Percentiles rank a stretch among this genome's conserved stretches.
These are phyloP conservation scores for Berkeleyomyces rouxiae DNA, from an alignment of 2,329 filamentous ascomycete genomes.

Conservation along the genomic window DNA sequence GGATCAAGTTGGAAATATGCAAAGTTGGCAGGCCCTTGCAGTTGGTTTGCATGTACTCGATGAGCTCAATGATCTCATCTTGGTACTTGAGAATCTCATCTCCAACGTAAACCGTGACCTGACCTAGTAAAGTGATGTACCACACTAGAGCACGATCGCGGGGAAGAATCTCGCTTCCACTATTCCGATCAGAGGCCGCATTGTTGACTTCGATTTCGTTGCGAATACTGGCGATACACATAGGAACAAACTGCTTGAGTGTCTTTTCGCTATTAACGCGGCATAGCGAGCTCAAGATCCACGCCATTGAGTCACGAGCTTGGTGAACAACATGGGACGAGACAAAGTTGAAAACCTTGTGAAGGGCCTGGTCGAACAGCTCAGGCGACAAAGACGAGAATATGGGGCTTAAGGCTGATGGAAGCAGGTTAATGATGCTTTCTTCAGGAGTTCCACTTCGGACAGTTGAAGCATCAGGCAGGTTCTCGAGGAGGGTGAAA, in stretches of 20 bases:
- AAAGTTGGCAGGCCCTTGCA: constrained; percentile 89
- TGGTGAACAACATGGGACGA: constrained; percentile 92
- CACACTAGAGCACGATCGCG: constrained; percentile 86
- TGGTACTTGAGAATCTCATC: constrained; percentile 79
- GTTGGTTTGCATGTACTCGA: constrained; percentile 89
- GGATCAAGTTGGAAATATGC: constrained; percentile 93
- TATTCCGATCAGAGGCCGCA: constrained; percentile 85
- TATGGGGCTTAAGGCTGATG: constrained; percentile 76
- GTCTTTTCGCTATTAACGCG: constrained; percentile 93
- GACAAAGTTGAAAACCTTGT: constrained; percentile 85
- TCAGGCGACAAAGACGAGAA: constrained; percentile 84
- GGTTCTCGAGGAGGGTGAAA: constrained; percentile 86
- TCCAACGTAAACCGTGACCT: constrained; percentile 94
- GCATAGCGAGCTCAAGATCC: constrained; percentile 90
- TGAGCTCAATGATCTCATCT: constrained; percentile 76
- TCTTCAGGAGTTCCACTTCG: constrained; percentile 88
- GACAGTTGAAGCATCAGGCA: constrained; percentile 77
- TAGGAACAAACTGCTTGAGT: constrained; percentile 74
- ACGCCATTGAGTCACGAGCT: constrained; percentile 93
- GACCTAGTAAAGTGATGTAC: constrained; percentile 93
- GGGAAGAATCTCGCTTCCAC: constrained; percentile 81
- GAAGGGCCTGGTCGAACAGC: constrained; percentile 77
- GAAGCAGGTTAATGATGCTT: constrained; percentile 88
- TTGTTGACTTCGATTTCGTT: constrained; percentile 96
- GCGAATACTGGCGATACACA: constrained; percentile 78